A percentile compares a stretch with the other conserved stretches of the same genome.
These are phyloP conservation scores for Firmiana major DNA, from an alignment of 345 rosid species.

Conservation along the genomic window DNA sequence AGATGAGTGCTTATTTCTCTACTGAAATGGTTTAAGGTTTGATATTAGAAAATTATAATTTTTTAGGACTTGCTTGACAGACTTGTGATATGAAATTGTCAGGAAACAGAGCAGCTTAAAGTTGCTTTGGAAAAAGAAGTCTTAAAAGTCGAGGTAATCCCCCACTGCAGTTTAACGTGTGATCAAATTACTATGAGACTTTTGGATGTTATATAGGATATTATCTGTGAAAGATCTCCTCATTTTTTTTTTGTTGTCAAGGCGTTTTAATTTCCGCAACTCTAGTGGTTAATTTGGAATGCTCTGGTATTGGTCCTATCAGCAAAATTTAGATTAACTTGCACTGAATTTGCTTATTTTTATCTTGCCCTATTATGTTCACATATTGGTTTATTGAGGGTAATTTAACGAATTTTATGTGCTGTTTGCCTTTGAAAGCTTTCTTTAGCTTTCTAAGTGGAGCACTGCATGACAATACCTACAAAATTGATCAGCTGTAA, in stretches of 20 bases:
- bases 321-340: background rate
- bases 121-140: slow-evolving; percentile 70
- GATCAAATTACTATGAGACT: background rate
- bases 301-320: background rate
- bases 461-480: background rate
- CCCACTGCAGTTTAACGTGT: slow-evolving; percentile 1
- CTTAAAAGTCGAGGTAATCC: slow-evolving; percentile 66
- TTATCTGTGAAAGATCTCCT: background rate
- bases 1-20: background rate
- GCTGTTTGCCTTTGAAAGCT: background rate
- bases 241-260: background rate
- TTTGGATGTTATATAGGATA: background rate
- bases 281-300: background rate
- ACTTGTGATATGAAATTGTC: slow-evolving; percentile 28
- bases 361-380: background rate
- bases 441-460: background rate
- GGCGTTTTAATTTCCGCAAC: background rate
- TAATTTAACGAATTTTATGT: background rate
- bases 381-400: background rate
- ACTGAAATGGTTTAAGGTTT: background rate
- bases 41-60: background rate
- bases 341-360: background rate
- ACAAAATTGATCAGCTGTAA: background rate
- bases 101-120: slow-evolving; percentile 81
- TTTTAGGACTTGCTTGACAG: slow-evolving; percentile 21